Conservation (phyloP, 1,139 yeast genomes). For the Magnusiomyces tetraspermus region DNA sequence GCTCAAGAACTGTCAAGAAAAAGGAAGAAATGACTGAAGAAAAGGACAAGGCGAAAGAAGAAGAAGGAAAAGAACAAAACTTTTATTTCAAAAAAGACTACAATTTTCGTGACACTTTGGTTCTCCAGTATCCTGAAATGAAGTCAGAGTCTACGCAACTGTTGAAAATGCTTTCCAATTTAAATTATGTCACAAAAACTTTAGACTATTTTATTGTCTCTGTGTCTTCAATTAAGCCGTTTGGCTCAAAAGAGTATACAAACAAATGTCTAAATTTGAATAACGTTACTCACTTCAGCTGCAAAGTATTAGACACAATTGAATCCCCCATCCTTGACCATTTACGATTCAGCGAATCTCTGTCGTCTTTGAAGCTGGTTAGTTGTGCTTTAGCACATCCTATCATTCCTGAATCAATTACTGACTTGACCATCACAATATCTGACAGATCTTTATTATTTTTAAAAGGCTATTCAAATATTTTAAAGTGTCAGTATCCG, state of each 20-base stretch:
- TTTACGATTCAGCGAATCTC: background rate
- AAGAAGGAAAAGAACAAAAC: background rate
- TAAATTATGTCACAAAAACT: background rate
- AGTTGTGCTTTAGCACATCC: background rate
- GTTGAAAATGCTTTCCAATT: background rate
- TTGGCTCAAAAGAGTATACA: background rate
- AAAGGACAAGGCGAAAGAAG: background rate
- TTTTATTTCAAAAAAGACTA: background rate
- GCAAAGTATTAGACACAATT: background rate
- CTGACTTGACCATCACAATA: background rate
- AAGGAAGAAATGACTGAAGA: background rate
- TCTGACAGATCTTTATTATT: background rate
- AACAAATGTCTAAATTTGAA: background rate
- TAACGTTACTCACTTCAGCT: background rate
- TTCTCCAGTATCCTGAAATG: background rate
- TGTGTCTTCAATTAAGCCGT: background rate
- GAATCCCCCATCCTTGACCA: background rate
- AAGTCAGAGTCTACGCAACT: background rate
- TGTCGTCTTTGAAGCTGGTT: background rate
- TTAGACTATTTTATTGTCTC: background rate
- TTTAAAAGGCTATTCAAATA: background rate
- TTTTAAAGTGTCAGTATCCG: background rate
- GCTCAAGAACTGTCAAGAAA: background rate
- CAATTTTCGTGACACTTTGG: background rate
- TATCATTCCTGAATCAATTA: background rate